Evolutionary conservation across 495 filamentous ascomycete genomes (phyloP), one percentile per base, ranked within the genome.

Genomic region (Annulohypoxylon stygium): DNA sequence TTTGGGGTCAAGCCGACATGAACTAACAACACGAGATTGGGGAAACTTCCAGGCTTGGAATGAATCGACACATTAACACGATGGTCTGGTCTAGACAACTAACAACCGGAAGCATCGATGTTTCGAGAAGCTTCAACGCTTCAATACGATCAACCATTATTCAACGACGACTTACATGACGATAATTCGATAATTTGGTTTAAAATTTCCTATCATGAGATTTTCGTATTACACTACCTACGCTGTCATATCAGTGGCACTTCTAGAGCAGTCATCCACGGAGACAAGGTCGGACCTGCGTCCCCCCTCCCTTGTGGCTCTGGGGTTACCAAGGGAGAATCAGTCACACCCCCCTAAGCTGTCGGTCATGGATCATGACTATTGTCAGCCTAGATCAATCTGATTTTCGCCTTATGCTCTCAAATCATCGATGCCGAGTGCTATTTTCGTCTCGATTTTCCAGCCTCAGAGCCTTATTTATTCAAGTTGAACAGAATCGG

Each of bases 391-490:
- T 48, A 67, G 58, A 53, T 25, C 30, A n/a, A 47, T 48, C 67
- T n/a, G 12, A 30, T 60, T 50, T 59, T 65, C 34, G 33, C 51
- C 59, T 75, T 59, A 70, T 51, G 58, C 59, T 58, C 61, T 45
- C 33, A 43, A 7, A 36, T 53, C 34, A 20, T 58, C 47, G 26
- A 45, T 14, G 7, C 12, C 50, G 12, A 54, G 58, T 67, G 10
- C 67, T 70, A 70, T 70, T 67, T 60, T 70, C 18, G 51, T 67
- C 67, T 69, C 18, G 3, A 50, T 37, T 6, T 59, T 10, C 34
- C 53, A 73, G 65, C 71, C 61, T 65, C 54, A 9, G 51, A 69
- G 71, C 71, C 65, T 74, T 61, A 14, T 54, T 57, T n/a, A 48
- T 51, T 34, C 66, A 69, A 58, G 66, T 55, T 50, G 33, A 14